These are phyloP conservation scores for Filobasidium floriforme DNA, from an alignment of 768 basidiomycete species.

Conservation along the genomic window DNA sequence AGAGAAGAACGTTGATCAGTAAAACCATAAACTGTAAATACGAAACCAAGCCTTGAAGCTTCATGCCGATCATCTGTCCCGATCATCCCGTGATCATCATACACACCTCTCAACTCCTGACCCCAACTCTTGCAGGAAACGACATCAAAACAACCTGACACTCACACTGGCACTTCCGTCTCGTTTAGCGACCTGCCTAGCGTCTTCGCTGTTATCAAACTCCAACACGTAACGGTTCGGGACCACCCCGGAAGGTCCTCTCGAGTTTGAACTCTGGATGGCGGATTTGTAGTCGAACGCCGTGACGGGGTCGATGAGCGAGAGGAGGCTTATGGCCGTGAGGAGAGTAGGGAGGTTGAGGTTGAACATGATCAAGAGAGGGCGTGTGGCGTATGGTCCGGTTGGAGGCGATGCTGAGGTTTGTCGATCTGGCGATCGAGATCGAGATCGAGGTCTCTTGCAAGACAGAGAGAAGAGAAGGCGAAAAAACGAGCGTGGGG, in stretches of 20 bases:
- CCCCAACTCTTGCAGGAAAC: too few species aligned
- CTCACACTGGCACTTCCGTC: conserved; percentile 10
- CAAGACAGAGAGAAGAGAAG: too few species aligned
- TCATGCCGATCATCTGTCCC: too few species aligned
- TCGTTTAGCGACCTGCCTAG: conserved; percentile 19
- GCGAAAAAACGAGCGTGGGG: too few species aligned
- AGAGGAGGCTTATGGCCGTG: not conserved
- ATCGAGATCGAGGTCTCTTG: too few species aligned
- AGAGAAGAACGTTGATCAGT: not conserved
- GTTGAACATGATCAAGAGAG: not conserved
- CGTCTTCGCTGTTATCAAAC: conserved; percentile 46
- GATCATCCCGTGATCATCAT: not conserved
- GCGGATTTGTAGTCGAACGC: conserved; percentile 1
- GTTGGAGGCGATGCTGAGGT: too few species aligned
- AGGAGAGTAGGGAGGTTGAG: not conserved
- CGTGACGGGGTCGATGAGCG: not conserved
- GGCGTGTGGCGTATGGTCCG: too few species aligned
- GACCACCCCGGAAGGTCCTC: conserved; percentile 29
- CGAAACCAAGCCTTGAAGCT: too few species aligned
- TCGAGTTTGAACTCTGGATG: not conserved
- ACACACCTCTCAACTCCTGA: not conserved
- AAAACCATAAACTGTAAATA: too few species aligned
- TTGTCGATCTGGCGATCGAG: too few species aligned
- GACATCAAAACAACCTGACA: too few species aligned
- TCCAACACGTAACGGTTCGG: conserved; percentile 58